Percentiles rank a stretch among this genome's conserved stretches.
Conservation (phyloP, 441 rosid species). For the Croton laevigatus region DNA sequence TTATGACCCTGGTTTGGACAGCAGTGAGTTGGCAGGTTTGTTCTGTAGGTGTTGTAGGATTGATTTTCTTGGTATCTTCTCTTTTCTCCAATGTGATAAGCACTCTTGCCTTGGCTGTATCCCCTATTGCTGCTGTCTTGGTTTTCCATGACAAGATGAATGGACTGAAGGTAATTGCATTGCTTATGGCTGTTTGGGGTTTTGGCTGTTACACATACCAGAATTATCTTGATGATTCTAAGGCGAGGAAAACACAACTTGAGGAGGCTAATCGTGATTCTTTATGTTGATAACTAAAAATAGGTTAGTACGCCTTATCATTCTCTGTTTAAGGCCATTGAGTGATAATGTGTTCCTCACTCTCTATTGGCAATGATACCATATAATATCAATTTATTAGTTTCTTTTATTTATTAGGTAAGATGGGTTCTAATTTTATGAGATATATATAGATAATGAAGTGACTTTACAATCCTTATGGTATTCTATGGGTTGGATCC, state of each 20-base stretch:
- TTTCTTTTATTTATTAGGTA: background rate
- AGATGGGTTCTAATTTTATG: background rate
- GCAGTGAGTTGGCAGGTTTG: constrained; percentile 86
- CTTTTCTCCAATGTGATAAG: constrained; percentile 91
- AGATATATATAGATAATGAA: background rate
- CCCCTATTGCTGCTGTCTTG: constrained; percentile 69
- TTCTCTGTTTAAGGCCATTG: background rate
- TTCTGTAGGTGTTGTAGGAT: constrained; percentile 88
- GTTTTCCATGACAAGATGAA: constrained; percentile 75
- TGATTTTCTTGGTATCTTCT: constrained; percentile 78
- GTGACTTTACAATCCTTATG: background rate
- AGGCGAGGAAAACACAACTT: constrained; percentile 40
- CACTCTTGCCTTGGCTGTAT: constrained; percentile 70
- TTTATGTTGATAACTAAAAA: constrained; percentile 2
- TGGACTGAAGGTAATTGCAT: constrained; percentile 66
- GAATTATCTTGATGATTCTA: constrained; percentile 61
- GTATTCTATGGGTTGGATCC: background rate
- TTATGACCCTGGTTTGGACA: constrained; percentile 61
- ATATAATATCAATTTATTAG: background rate
- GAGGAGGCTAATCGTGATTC: constrained; percentile 25
- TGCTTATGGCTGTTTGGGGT: constrained; percentile 81
- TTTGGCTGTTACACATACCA: constrained; percentile 73
- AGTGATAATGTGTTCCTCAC: background rate
- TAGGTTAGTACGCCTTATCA: background rate
- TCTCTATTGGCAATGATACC: background rate